Evolutionary conservation across 768 basidiomycete genomes (phyloP).

Genomic region (Pisolithus albus): DNA sequence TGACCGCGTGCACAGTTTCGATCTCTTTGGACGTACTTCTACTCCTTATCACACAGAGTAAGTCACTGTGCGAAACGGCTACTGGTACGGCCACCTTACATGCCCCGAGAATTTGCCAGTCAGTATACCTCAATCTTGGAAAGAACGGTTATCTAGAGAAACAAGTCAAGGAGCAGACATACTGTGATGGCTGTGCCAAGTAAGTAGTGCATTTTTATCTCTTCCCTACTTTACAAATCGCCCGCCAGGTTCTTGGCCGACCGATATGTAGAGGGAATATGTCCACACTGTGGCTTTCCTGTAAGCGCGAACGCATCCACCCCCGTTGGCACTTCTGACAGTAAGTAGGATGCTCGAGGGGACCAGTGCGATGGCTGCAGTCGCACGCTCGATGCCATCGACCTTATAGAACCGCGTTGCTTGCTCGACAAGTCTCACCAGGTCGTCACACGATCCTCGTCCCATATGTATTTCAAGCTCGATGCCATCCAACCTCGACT

Average conservation of each 20-base stretch:
- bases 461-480: constrained; percentile 89
- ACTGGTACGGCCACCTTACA: neutral
- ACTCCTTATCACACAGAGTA: constrained; percentile 86
- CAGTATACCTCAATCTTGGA: constrained; percentile 78
- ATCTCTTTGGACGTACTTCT: constrained; percentile 94
- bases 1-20: constrained; percentile 52
- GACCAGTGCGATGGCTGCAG: constrained; percentile 97
- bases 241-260: constrained; percentile 81
- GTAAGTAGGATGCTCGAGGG: constrained; percentile 80
- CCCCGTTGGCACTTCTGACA: neutral
- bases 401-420: constrained; percentile 92
- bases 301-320: constrained; percentile 31
- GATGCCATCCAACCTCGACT: constrained; percentile 75
- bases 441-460: constrained; percentile 67
- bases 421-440: constrained; percentile 75
- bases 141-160: constrained; percentile 71
- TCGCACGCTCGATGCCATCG: constrained; percentile 87
- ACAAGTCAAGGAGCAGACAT: constrained; percentile 88
- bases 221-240: constrained; percentile 6
- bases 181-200: constrained; percentile 88
- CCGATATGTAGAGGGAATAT: constrained; percentile 96
- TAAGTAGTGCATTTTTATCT: constrained; percentile 25
- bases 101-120: constrained; percentile 71
- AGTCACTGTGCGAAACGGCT: constrained; percentile 12
- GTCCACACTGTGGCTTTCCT: constrained; percentile 86